Base-by-base conservation (phyloP, 2,329 filamentous ascomycete species). In the Lithohypha guttulata region DNA sequence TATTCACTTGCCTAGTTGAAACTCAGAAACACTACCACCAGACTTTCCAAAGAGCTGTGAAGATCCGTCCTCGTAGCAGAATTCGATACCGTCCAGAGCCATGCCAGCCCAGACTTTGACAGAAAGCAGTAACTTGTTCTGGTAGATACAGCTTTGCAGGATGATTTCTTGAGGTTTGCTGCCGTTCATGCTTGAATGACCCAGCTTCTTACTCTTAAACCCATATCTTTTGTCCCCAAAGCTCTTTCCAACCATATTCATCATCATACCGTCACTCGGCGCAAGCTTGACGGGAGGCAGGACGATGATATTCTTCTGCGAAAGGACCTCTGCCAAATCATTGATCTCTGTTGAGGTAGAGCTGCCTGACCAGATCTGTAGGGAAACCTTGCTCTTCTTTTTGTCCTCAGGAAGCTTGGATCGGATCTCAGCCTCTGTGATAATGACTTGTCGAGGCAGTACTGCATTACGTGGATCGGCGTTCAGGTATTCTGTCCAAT, bases 51-150 rank as follows among this genome's bases (percentile, higher is more conserved):
- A 93, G 3, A 95, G 59, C 56, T 95, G 85, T 39, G 70, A 81
- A 1, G 83, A 81, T 11, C 75, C 72, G 58, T 96, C 86, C 53
- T 96, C 89, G 55, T 94, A 96, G 43, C 83, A 70, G 59, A 98
- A 96, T 58, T 96, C 89, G 14, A 98, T 60, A 0, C 91, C 91
- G 56, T 93, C 81, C 9, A 96, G 56, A 3, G 80, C 80, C 42
- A 69, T 66, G 2, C 83, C 85, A 51, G 85, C 79, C 54, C 86
- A 93, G 10, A 93, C 69, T 43, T 77, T 73, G 41, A 95, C 72
- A 4, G 75, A 75, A 1, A 77, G 79, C 46, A 96, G 66, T 20
- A 94, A 70, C 46, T 86, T 81, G 21, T 76, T 81, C 46, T 77
- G 73, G 26, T 74, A 70, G 32, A 73, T 62, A 10, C 78, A 73